These are phyloP conservation scores for Aspergillus sp. DNA, from an alignment of 2,329 filamentous ascomycete species.

Conservation along the genomic window DNA sequence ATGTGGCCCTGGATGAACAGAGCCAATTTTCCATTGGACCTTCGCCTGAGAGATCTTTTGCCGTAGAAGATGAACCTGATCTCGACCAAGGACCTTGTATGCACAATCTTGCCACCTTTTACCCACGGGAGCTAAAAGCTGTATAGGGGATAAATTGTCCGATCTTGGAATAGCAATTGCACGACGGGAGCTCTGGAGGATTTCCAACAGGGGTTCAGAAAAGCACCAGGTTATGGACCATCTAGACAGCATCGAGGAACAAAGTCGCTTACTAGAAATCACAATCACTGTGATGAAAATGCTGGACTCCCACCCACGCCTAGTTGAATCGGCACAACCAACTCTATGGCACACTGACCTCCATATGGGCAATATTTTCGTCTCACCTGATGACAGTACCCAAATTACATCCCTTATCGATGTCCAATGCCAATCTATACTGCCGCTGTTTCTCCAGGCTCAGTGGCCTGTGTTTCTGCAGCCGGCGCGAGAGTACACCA, in stretches of 20 bases:
- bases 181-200: not conserved
- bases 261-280: not conserved
- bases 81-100: too few relatives aligned
- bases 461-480: constrained; percentile 26
- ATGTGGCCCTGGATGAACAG: too few relatives aligned
- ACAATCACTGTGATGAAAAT: not conserved
- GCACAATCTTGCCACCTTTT: too few relatives aligned
- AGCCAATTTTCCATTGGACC: too few relatives aligned
- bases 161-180: not conserved
- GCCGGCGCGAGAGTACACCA: constrained; percentile 21
- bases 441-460: constrained; percentile 27
- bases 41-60: too few relatives aligned
- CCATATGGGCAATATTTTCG: constrained; percentile 33
- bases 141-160: not conserved
- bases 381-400: constrained; percentile 20
- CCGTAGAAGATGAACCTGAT: too few relatives aligned
- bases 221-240: too few relatives aligned
- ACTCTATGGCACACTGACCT: constrained; percentile 23
- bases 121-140: too few relatives aligned
- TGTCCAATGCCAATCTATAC: constrained; percentile 24
- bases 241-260: not conserved
- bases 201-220: too few relatives aligned
- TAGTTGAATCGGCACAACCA: constrained; percentile 14
- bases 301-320: not conserved
- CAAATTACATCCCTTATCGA: constrained; percentile 25